phyloP scores from a whole-genome alignment of 2,329 filamentous ascomycete genomes.

The Paecilomyces sp. region DNA sequence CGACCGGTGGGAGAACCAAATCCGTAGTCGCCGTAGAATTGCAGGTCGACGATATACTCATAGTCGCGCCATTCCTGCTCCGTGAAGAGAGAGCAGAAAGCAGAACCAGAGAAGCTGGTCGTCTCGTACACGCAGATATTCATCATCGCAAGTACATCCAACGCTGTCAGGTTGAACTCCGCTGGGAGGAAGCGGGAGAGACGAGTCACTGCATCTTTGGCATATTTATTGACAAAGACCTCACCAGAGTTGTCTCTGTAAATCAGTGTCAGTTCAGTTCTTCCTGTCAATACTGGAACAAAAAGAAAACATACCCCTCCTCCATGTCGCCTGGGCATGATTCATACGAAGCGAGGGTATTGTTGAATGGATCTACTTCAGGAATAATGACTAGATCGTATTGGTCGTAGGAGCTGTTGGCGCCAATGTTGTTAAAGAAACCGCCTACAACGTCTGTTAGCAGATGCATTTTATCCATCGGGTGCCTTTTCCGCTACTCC shows the following conservation, averaged over 20 bases:
- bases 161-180: conserved; percentile 42
- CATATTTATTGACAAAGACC: conserved; percentile 40
- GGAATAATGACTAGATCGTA: conserved; percentile 44
- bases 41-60: conserved; percentile 47
- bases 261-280: conserved; percentile 20
- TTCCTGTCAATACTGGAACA: not conserved
- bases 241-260: conserved; percentile 20
- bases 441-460: conserved; percentile 22
- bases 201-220: conserved; percentile 37
- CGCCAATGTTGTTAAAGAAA: conserved; percentile 21
- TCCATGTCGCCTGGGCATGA: conserved; percentile 41
- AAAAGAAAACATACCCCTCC: conserved; percentile 8
- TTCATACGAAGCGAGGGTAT: conserved; percentile 47
- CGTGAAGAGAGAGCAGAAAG: conserved; percentile 50
- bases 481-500: not conserved
- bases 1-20: conserved; percentile 45
- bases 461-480: not conserved
- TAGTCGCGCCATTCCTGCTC: conserved; percentile 49
- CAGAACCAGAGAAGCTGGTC: conserved; percentile 42
- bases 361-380: conserved; percentile 45
- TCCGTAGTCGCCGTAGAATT: conserved; percentile 41
- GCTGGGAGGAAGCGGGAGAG: conserved; percentile 41
- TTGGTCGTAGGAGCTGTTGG: conserved; percentile 19
- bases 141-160: conserved; percentile 47
- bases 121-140: conserved; percentile 51